Evolutionary conservation across 179 eudicot genomes (phyloP).

Genomic region (Beta lomatogona): DNA sequence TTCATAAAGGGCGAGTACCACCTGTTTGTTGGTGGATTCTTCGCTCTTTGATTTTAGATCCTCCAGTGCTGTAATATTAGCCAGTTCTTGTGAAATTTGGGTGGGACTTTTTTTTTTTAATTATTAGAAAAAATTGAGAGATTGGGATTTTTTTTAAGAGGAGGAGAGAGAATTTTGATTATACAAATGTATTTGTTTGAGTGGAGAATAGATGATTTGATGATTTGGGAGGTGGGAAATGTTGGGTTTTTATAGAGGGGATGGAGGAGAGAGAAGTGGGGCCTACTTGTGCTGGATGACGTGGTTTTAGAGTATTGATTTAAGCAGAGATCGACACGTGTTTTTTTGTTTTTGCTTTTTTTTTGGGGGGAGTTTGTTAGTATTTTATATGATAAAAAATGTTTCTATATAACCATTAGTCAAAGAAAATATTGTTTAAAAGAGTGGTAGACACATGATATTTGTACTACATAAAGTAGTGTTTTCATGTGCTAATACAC

Average conservation of each 20-base stretch:
- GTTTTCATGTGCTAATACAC: too few relatives aligned
- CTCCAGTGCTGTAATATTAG: conserved; percentile 42
- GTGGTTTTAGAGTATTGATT: conserved; percentile 21
- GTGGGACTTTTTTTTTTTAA: background rate
- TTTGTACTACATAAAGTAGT: too few relatives aligned
- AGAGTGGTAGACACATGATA: too few relatives aligned
- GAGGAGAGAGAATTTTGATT: too few relatives aligned
- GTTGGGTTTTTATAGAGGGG: conserved; percentile 17
- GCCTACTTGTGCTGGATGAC: background rate
- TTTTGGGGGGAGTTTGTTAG: background rate
- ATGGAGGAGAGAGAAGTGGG: background rate
- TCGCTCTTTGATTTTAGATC: conserved; percentile 31
- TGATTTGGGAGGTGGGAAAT: background rate
- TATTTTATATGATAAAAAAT: too few relatives aligned
- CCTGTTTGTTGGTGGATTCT: conserved; percentile 44
- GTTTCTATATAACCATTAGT: too few relatives aligned
- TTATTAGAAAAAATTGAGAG: background rate
- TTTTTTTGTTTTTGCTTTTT: background rate
- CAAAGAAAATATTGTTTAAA: too few relatives aligned
- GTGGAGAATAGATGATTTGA: background rate
- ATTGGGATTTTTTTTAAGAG: background rate
- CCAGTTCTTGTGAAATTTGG: conserved; percentile 50
- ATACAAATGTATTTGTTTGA: background rate
- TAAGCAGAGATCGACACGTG: conserved; percentile 19
- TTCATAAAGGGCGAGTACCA: conserved; percentile 73